Conservation (phyloP, 345 rosid species). For the Citrus medica region DNA sequence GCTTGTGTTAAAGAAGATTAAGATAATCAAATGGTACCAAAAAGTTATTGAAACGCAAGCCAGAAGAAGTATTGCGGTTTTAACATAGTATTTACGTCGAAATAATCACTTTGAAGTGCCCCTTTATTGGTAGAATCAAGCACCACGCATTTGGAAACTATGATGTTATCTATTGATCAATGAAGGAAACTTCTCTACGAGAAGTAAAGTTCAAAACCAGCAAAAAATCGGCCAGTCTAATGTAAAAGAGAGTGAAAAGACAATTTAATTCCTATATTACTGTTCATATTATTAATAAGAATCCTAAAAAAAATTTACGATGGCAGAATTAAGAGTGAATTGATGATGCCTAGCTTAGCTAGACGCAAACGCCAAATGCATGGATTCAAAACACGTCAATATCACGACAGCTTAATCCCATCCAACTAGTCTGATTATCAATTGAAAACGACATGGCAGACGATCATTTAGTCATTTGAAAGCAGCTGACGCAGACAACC, state of each 20-base stretch:
- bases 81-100: not conserved
- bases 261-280: no score
- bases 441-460: not conserved
- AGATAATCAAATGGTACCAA: not conserved
- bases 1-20: no score
- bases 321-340: not conserved
- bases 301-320: not conserved
- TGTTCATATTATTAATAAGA: no score
- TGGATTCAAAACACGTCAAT: conserved; percentile 23
- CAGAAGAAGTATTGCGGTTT: not conserved
- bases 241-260: not conserved
- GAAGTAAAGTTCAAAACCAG: not conserved
- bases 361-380: not conserved
- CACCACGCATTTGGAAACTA: not conserved
- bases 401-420: conserved; percentile 26
- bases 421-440: not conserved
- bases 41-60: no score
- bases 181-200: not conserved
- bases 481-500: not conserved
- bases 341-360: no score
- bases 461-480: not conserved
- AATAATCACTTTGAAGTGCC: not conserved
- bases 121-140: not conserved
- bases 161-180: not conserved
- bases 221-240: not conserved